A percentile compares a stretch with the other conserved stretches of the same genome.
Evolutionary conservation across 495 filamentous ascomycete genomes (phyloP).

Genomic region (Xylaria bambusicola): DNA sequence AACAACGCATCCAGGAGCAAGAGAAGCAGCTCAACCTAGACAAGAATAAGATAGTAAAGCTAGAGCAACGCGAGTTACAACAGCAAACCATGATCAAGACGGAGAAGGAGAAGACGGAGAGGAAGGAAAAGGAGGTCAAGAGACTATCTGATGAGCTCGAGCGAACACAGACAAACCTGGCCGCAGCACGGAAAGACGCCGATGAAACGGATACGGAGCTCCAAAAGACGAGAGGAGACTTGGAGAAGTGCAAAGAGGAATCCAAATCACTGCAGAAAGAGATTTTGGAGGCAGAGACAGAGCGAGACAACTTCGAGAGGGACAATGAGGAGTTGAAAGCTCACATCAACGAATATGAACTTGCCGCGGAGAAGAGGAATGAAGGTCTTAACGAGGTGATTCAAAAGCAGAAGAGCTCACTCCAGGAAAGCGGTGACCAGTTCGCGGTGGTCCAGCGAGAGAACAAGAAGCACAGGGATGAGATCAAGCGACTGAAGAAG

Average conservation of each 20-base stretch:
- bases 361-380: background rate
- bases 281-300: too few species aligned
- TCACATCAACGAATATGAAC: too few species aligned
- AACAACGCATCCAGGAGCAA: background rate
- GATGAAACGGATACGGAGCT: background rate
- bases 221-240: background rate
- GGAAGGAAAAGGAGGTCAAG: too few species aligned
- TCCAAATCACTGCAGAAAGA: too few species aligned
- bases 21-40: background rate
- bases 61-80: background rate
- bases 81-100: background rate
- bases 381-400: background rate
- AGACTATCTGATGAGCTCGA: background rate
- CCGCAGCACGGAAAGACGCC: background rate
- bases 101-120: background rate
- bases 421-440: too few species aligned
- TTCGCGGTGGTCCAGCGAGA: background rate
- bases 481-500: background rate
- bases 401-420: too few species aligned
- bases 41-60: background rate
- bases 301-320: too few species aligned
- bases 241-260: too few species aligned
- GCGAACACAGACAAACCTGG: background rate
- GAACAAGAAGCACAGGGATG: background rate
- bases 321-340: too few species aligned